A percentile compares a stretch with the other conserved stretches of the same genome.
Evolutionary conservation across 192 early-diverging fungal species (phyloP).

Genomic region (Podila minutissima): DNA sequence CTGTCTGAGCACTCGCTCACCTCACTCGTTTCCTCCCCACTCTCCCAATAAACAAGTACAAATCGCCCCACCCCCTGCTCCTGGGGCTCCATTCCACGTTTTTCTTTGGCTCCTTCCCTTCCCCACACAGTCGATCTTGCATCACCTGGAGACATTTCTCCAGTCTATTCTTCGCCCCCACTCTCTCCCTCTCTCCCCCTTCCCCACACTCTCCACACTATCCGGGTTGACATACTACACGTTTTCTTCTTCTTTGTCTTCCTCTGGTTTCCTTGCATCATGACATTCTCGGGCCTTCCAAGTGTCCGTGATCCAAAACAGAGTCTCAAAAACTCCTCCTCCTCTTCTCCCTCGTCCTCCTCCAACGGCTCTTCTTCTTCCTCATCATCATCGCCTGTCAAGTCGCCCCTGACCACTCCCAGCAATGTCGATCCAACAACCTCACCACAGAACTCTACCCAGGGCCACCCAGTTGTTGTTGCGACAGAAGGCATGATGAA

Average conservation of each 20-base stretch:
- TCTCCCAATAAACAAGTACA: too few species aligned
- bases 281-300: constrained; percentile 50
- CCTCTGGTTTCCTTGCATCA: constrained; percentile 1
- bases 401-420: not conserved
- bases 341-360: constrained; percentile 8
- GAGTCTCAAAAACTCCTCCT: constrained; percentile 28
- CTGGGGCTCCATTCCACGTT: too few species aligned
- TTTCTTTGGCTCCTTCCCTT: too few species aligned
- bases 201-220: not conserved
- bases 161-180: too few species aligned
- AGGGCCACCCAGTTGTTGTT: not conserved
- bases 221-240: not conserved
- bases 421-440: constrained; percentile 1
- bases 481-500: not conserved
- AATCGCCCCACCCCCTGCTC: too few species aligned
- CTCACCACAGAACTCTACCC: not conserved
- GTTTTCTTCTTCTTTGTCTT: not conserved
- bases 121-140: too few species aligned
- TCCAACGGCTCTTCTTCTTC: constrained; percentile 3
- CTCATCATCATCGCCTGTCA: constrained; percentile 6
- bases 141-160: too few species aligned
- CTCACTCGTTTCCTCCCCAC: too few species aligned
- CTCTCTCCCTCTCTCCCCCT: not conserved
- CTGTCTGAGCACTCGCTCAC: too few species aligned
- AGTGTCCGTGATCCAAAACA: constrained; percentile 44